phyloP scores from a whole-genome alignment of 441 rosid species.

The Francoa sonchifolia region DNA sequence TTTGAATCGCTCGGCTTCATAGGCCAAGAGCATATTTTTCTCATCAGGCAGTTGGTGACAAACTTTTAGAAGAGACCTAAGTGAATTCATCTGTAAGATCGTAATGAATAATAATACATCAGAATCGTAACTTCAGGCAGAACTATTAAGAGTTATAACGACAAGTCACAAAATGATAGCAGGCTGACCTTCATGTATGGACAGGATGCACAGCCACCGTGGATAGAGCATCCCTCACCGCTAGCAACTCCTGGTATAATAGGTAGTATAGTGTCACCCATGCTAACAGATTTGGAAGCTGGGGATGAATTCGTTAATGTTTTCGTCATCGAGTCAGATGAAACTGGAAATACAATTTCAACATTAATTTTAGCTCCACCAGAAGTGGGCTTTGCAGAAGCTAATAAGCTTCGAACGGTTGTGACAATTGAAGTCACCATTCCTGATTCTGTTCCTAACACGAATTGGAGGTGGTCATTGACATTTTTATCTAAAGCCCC shows the following conservation, averaged over 20 bases:
- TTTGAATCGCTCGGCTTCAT: constrained; percentile 56
- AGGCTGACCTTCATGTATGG: constrained; percentile 87
- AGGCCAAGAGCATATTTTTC: constrained; percentile 28
- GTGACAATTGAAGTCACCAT: constrained; percentile 92
- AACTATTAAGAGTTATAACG: no score
- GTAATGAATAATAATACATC: constrained; percentile 10
- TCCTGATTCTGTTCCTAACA: constrained; percentile 91
- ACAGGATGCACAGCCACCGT: constrained; percentile 96
- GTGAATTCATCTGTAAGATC: constrained; percentile 80
- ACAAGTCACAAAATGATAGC: no score
- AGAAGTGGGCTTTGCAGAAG: constrained; percentile 27
- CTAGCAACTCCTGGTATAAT: constrained; percentile 84
- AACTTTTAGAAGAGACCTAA: constrained; percentile 54
- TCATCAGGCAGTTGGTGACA: constrained; percentile 62
- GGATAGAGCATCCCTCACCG: constrained; percentile 90
- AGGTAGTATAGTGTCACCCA: constrained; percentile 42
- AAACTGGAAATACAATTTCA: constrained; percentile 88
- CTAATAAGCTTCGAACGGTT: constrained; percentile 44
- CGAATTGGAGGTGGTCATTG: constrained; percentile 74
- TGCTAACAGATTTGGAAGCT: constrained; percentile 22
- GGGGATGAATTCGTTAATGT: constrained; percentile 33
- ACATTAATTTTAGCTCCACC: constrained; percentile 41
- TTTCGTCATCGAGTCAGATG: constrained; percentile 68
- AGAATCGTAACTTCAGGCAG: constrained; percentile 10
- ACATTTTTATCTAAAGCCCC: constrained; percentile 70